Evolutionary conservation across 805 yeast species (phyloP).

Genomic region (Wickerhamomyces sydowiorum): DNA sequence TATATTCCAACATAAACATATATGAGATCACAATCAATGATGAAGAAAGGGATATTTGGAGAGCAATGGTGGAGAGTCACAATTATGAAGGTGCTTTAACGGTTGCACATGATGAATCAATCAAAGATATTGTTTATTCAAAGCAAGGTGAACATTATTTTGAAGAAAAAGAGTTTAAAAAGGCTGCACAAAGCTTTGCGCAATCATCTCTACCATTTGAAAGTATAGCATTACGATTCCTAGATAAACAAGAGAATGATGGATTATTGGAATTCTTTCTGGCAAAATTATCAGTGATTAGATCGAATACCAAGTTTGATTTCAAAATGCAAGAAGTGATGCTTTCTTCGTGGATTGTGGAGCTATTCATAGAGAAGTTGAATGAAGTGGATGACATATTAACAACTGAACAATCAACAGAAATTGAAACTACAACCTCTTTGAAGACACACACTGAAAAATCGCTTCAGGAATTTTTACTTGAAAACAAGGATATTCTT

Average conservation of each 20-base stretch:
- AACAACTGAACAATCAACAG: slow-evolving; percentile 21
- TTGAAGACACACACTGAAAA: slow-evolving; percentile 21
- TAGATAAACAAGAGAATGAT: slow-evolving; percentile 35
- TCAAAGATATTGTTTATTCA: slow-evolving; percentile 43
- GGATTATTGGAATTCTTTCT: slow-evolving; percentile 43
- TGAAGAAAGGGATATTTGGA: slow-evolving; percentile 77
- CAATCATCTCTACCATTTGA: slow-evolving; percentile 63
- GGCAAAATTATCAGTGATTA: slow-evolving; percentile 32
- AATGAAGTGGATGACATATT: slow-evolving; percentile 28
- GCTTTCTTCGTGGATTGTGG: slow-evolving; percentile 31
- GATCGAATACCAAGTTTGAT: slow-evolving; percentile 18
- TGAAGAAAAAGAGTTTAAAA: slow-evolving; percentile 20
- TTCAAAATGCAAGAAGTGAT: slow-evolving; percentile 25
- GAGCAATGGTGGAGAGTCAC: slow-evolving; percentile 41
- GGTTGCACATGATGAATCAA: slow-evolving; percentile 28
- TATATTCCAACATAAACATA: slow-evolving; percentile 52
- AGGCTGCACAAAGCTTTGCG: slow-evolving; percentile 59
- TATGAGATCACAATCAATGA: slow-evolving; percentile 67
- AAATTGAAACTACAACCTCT: slow-evolving; percentile 17
- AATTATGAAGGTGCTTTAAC: slow-evolving; percentile 63
- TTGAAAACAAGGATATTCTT: slow-evolving; percentile 38
- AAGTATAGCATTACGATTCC: slow-evolving; percentile 50
- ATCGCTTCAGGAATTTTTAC: slow-evolving; percentile 45
- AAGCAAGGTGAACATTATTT: slow-evolving; percentile 50
- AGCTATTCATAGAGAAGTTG: slow-evolving; percentile 26